Base-by-base conservation (phyloP, 2,329 filamentous ascomycete genomes). In the Fusarium avenaceum region DNA sequence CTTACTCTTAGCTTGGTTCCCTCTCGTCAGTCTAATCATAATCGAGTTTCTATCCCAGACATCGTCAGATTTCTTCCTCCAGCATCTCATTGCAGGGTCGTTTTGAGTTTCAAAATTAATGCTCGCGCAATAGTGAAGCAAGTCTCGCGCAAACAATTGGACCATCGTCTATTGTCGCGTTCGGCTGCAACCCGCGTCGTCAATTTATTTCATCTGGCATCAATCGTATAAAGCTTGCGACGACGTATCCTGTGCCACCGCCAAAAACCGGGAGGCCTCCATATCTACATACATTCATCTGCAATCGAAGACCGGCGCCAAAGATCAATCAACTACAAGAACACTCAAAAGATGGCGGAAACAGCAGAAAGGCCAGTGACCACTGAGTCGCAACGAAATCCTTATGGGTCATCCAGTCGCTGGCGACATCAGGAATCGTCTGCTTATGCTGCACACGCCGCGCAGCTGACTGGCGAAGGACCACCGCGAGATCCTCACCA, bases 381-480 rank as follows among this genome's bases (percentile, higher is more conserved):
- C 43, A 75, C 77, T 43, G 77, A 78, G 60, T 75, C 68, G 52
- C 69, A 76, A 55, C 78, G 74, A 59, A 88, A 89, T 72, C 86
- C 85, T 4, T 79, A 89, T 73, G 83, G 84, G 38, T 90, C 87
- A 10, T 72, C 83, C 40, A 88, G 80, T 73, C 81, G 81, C 70
- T 90, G 88, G 88, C 85, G 88, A 56, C 88, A 90, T 74, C 86
- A 89, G 74, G 88, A 90, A 74, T 90, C 88, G 2, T 80, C 80
- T 14, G 80, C 86, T 33, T 90, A 82, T 73, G 82, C 82, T 49
- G 82, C 82, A 50, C 79, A 84, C 73, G 86, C 85, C 33, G 81
- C 52, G 43, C 71, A 75, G 32, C 65, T 67, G 14, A 69, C 69
- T 33, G 72, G 65, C 38, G 57, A 73, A 30, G 74, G 74, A 28